These are phyloP conservation scores for Colletotrichum sublineola DNA, from an alignment of 2,329 filamentous ascomycete species.

Conservation along the genomic window DNA sequence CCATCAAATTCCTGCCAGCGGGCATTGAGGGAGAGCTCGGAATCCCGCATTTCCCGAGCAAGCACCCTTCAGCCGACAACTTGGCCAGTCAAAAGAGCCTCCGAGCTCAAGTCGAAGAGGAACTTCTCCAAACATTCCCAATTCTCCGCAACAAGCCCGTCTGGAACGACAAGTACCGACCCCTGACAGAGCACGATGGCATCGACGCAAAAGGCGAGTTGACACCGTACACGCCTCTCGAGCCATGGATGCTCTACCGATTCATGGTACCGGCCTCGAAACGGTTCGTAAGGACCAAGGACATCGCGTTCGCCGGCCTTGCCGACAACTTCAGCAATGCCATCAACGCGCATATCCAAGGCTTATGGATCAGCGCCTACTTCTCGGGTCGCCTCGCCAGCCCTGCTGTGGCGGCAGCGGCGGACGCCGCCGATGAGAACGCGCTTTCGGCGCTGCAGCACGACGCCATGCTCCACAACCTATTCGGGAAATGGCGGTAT, in stretches of 20 bases:
- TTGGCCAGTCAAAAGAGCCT: conserved; percentile 54
- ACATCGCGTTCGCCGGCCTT: conserved; percentile 62
- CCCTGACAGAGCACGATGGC: conserved; percentile 56
- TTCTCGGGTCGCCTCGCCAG: conserved; percentile 55
- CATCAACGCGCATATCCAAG: conserved; percentile 61
- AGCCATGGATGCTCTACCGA: conserved; percentile 59
- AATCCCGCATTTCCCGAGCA: conserved; percentile 56
- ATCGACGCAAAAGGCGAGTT: conserved; percentile 50
- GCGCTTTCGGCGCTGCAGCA: conserved; percentile 58
- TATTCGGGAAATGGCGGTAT: conserved; percentile 80
- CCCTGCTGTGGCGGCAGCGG: conserved; percentile 30
- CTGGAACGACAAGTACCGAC: conserved; percentile 60
- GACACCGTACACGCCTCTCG: conserved; percentile 49
- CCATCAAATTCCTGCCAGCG: conserved; percentile 65
- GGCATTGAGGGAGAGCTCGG: conserved; percentile 63
- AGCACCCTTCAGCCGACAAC: conserved; percentile 43
- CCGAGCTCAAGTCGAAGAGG: conserved; percentile 60
- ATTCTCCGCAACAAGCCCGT: conserved; percentile 65
- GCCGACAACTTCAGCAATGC: conserved; percentile 59
- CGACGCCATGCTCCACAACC: conserved; percentile 73
- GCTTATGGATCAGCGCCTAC: conserved; percentile 76
- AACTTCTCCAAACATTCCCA: conserved; percentile 68
- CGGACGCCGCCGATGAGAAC: conserved; percentile 10
- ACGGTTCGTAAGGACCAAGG: conserved; percentile 52
- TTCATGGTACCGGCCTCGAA: conserved; percentile 60